A percentile compares a stretch with the other conserved stretches of the same genome.
These are phyloP conservation scores for Mycena maculata DNA, from an alignment of 768 basidiomycete species.

Conservation along the genomic window DNA sequence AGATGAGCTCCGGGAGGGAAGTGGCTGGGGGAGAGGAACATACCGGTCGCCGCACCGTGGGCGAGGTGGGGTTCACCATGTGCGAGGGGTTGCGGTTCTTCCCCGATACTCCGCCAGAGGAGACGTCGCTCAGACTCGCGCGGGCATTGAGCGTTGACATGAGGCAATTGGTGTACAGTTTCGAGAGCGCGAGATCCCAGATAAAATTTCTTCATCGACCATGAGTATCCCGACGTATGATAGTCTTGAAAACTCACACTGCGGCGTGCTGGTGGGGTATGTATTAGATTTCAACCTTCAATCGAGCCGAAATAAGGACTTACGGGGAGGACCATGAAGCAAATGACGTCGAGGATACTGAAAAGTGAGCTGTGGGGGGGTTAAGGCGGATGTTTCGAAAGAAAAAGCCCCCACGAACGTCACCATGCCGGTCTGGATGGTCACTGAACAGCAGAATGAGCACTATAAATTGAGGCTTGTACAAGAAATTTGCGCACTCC, in stretches of 20 bases:
- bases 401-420: slow-evolving; percentile 19
- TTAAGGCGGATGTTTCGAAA: not conserved
- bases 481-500: slow-evolving; percentile 20
- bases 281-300: not conserved
- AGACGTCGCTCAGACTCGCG: slow-evolving; percentile 44
- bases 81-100: slow-evolving; percentile 39
- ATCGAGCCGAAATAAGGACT: not conserved
- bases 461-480: not conserved
- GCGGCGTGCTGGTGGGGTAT: slow-evolving; percentile 52
- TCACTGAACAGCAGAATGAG: slow-evolving; percentile 17
- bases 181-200: slow-evolving; percentile 61
- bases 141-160: slow-evolving; percentile 63
- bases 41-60: slow-evolving; percentile 20
- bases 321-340: slow-evolving; percentile 31
- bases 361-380: slow-evolving; percentile 18
- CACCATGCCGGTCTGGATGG: slow-evolving; percentile 35
- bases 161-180: slow-evolving; percentile 61
- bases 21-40: not conserved
- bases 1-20: not conserved
- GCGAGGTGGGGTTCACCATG: slow-evolving; percentile 6
- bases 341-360: slow-evolving; percentile 22
- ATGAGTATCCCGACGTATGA: not conserved
- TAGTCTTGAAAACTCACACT: slow-evolving; percentile 47
- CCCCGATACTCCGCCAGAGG: slow-evolving; percentile 37
- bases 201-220: slow-evolving; percentile 56